Conservation (phyloP, 345 rosid species). For the Odontarrhena argentea region DNA sequence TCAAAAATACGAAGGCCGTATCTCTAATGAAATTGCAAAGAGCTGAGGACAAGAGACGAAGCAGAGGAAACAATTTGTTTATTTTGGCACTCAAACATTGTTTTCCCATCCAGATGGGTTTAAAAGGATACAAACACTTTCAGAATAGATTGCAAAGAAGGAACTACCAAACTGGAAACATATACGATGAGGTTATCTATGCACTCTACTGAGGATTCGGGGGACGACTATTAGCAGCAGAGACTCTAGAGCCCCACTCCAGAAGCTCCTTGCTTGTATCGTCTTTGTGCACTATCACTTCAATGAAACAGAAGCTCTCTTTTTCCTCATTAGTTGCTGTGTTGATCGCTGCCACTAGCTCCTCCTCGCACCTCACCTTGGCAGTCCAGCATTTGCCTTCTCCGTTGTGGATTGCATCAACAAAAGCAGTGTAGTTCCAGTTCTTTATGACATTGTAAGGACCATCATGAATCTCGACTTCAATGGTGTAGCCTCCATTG, state of each 20-base stretch:
- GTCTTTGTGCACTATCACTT: constrained; percentile 67
- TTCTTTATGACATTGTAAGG: constrained; percentile 72
- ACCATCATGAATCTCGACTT: constrained; percentile 70
- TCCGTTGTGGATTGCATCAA: constrained; percentile 63
- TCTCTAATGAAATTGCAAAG: not conserved
- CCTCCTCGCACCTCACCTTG: constrained; percentile 55
- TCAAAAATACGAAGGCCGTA: not conserved
- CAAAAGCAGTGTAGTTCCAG: constrained; percentile 69
- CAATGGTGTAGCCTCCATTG: constrained; percentile 72
- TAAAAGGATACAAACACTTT: constrained; percentile 18
- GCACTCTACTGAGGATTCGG: constrained; percentile 51
- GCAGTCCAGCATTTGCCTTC: constrained; percentile 71
- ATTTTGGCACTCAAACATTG: constrained; percentile 15
- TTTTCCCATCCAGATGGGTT: constrained; percentile 13
- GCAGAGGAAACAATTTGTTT: constrained; percentile 13
- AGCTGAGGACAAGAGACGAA: not conserved
- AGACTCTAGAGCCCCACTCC: constrained; percentile 60
- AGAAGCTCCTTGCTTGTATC: constrained; percentile 69
- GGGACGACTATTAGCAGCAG: constrained; percentile 63
- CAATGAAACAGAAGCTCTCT: constrained; percentile 66
- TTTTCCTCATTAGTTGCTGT: constrained; percentile 49
- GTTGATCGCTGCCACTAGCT: constrained; percentile 51
- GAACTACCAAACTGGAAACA: constrained; percentile 12
- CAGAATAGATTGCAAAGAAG: not conserved
- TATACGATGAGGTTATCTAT: not conserved